Evolutionary conservation across 345 rosid species (phyloP).

Genomic region (Rhodamnia argentea): DNA sequence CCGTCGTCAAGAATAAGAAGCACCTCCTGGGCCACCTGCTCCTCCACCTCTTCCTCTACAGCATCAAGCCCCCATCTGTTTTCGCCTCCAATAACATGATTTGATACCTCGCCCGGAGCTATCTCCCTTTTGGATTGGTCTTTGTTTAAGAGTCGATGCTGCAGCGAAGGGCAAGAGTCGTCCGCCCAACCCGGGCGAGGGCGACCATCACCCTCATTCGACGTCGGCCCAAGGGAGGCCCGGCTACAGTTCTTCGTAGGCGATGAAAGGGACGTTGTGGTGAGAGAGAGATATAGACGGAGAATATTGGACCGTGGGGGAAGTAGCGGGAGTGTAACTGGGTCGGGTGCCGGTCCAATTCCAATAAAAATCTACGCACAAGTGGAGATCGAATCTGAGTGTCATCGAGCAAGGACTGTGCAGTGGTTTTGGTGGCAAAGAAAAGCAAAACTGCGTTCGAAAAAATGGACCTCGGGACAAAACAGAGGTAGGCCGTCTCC

Average conservation of each 20-base stretch:
- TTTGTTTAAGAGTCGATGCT: too few relatives aligned
- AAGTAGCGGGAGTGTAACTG: background rate
- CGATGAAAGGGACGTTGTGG: background rate
- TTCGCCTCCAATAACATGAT: slow-evolving; percentile 19
- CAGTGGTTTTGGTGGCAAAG: background rate
- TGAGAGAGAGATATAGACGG: background rate
- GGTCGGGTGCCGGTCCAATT: background rate
- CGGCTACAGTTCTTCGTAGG: background rate
- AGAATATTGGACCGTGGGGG: background rate
- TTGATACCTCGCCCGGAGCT: too few relatives aligned
- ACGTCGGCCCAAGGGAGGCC: background rate
- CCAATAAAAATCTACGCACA: too few relatives aligned
- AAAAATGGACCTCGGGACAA: too few relatives aligned
- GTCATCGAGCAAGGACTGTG: background rate
- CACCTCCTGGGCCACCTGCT: too few relatives aligned
- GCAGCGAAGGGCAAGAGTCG: too few relatives aligned
- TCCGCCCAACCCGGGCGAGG: too few relatives aligned
- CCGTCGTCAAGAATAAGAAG: too few relatives aligned
- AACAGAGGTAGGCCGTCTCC: too few relatives aligned
- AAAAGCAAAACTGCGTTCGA: background rate
- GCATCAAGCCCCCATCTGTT: background rate
- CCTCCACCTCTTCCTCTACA: background rate
- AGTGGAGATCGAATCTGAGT: background rate
- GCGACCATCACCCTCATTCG: too few relatives aligned
- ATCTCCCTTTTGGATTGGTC: too few relatives aligned